Conservation (phyloP, 106 monocot genomes). For the Dioscorea dumetorum region DNA sequence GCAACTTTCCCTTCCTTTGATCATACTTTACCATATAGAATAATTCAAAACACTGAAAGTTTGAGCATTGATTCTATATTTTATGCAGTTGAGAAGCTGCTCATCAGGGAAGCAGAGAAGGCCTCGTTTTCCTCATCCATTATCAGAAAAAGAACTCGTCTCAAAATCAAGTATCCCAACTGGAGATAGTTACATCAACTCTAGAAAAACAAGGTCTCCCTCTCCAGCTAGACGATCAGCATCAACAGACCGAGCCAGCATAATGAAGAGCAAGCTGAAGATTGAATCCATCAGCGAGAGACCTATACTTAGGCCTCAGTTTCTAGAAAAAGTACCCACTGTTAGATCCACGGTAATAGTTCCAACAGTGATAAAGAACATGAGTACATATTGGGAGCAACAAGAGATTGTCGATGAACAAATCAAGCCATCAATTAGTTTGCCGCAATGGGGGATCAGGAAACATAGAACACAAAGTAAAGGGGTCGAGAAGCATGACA, state of each 20-base stretch:
- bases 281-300: constrained; percentile 5
- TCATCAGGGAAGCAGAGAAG: constrained; percentile 44
- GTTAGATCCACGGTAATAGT: not conserved
- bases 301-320: constrained; percentile 2
- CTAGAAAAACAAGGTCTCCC: constrained; percentile 16
- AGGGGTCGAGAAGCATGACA: not conserved
- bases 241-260: constrained; percentile 19
- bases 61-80: not conserved
- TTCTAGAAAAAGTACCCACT: constrained; percentile 5
- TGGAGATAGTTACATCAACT: constrained; percentile 4
- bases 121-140: constrained; percentile 8
- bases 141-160: constrained; percentile 11
- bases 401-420: constrained; percentile 17
- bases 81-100: constrained; percentile 21
- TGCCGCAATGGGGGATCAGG: not conserved
- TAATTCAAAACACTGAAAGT: not conserved
- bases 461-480: constrained; percentile 6
- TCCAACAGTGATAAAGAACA: constrained; percentile 4
- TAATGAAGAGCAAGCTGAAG: constrained; percentile 18
- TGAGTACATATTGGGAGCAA: constrained; percentile 8
- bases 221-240: constrained; percentile 26
- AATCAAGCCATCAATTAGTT: constrained; percentile 1
- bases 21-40: not conserved
- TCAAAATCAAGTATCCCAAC: constrained; percentile 13
- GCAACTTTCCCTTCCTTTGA: constrained; percentile 1